A percentile compares a stretch with the other conserved stretches of the same genome.
phyloP scores from a whole-genome alignment of 495 filamentous ascomycete species.

The Talaromyces nanjingensis region DNA sequence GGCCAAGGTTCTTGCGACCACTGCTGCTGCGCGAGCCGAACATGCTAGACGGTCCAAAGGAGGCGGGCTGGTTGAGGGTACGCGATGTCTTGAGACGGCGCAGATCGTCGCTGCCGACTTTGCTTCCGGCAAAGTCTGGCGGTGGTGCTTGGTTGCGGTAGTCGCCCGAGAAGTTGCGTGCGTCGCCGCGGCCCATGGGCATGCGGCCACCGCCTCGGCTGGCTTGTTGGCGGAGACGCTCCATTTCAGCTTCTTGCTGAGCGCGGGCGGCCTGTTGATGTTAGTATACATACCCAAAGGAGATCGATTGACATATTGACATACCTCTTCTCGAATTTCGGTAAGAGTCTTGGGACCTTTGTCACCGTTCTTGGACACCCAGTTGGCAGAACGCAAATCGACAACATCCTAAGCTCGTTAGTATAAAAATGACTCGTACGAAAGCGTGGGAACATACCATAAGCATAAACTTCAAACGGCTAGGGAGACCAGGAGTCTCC shows the following conservation, averaged over 20 bases:
- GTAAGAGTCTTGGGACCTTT: constrained; percentile 96
- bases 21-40: constrained; percentile 77
- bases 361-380: constrained; percentile 74
- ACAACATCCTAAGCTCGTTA: constrained; percentile 57
- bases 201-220: constrained; percentile 56
- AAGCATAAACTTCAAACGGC: constrained; percentile 89
- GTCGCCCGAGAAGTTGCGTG: constrained; percentile 66
- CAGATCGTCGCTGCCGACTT: constrained; percentile 84
- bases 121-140: constrained; percentile 65
- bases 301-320: constrained; percentile 24
- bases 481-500: constrained; percentile 68
- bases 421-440: background rate
- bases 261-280: constrained; percentile 58
- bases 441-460: constrained; percentile 46
- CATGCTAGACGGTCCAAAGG: constrained; percentile 70
- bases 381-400: constrained; percentile 68
- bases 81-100: constrained; percentile 63
- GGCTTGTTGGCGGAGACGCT: constrained; percentile 39
- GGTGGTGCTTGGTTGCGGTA: constrained; percentile 57
- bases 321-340: constrained; percentile 79
- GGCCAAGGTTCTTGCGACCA: constrained; percentile 66
- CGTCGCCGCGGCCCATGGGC: constrained; percentile 74
- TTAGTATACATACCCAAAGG: constrained; percentile 13
- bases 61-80: constrained; percentile 52
- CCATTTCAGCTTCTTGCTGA: constrained; percentile 52